Base-by-base conservation (phyloP, 805 yeast species). In the Starmerella potacharoeniae region DNA sequence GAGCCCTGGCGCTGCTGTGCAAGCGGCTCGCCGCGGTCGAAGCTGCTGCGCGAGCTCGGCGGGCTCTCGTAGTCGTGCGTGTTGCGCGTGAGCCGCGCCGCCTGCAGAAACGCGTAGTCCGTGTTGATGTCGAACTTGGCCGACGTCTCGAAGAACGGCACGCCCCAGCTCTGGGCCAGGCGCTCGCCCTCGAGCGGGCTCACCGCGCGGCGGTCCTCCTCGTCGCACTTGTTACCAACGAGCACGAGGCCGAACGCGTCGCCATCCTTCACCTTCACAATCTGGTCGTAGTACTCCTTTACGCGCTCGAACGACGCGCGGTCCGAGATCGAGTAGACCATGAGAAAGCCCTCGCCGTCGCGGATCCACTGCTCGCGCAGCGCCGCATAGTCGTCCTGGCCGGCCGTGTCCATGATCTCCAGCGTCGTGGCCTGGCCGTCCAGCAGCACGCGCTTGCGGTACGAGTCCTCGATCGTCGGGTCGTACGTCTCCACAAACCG, bases 321-420 rank as follows among this genome's bases (percentile, higher is more conserved):
- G 56, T 91, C 86, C 49, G 93, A 88, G 60, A 93, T 86, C 35
- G 93, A 82, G 68, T 91, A 93, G 16, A 89, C 97, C 53, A 90
- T 73, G 55, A 90, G 71, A 64, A 90, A 90, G 13, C 97, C 97
- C 70, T 90, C 96, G 50, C 97, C 97, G 2, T 95, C 88, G 60
- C 95, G 79, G 95, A 90, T 91, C 71, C 90, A 91, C 69, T 88
- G 91, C 68, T 90, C 97, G 63, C 88, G 73, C 86, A 84, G 81
- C 16, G 96, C 95, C 52, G 88, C 80, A 69, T 90, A 90, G 71
- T 90, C 97, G 69, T 90, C 97, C 75, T 89, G 96, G 41, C 98
- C 98, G 2, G 98, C 97, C n/a, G 98, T 93, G 71, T 93, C 98
- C 67, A 93, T 78, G 39, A 93, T 88, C 69, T 93, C 98, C 57